Evolutionary conservation across 2,329 filamentous ascomycete species (phyloP).

Genomic region (Cytospora chrysosperma): DNA sequence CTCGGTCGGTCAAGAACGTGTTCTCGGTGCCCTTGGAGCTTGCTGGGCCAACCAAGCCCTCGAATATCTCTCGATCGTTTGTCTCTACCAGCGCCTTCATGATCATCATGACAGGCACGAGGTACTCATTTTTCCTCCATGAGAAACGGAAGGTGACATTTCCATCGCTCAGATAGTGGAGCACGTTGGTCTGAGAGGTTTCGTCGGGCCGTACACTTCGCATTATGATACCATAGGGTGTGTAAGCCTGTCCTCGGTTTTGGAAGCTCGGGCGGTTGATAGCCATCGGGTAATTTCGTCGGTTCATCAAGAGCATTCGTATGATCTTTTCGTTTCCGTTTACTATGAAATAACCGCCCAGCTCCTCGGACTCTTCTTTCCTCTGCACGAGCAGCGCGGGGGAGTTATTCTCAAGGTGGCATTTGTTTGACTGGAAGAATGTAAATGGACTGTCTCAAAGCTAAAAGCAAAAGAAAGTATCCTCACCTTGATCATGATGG

Average conservation of each 20-base stretch:
- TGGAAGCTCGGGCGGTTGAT: constrained; percentile 88
- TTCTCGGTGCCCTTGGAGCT: constrained; percentile 77
- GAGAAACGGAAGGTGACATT: constrained; percentile 97
- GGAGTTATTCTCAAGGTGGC: constrained; percentile 83
- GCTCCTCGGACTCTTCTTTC: constrained; percentile 94
- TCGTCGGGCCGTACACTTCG: constrained; percentile 95
- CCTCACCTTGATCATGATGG: constrained; percentile 86
- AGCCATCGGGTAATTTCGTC: constrained; percentile 92
- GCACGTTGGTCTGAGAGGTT: constrained; percentile 93
- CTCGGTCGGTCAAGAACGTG: constrained; percentile 91
- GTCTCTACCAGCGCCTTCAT: constrained; percentile 93
- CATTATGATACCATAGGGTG: constrained; percentile 85
- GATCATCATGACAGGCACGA: constrained; percentile 96
- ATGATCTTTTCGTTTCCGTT: constrained; percentile 98
- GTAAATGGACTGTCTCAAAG: constrained; percentile 28
- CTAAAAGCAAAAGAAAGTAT: constrained; percentile 16
- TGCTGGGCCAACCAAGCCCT: constrained; percentile 79
- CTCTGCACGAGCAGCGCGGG: constrained; percentile 78
- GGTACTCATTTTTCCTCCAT: constrained; percentile 94
- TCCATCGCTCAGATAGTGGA: constrained; percentile 93
- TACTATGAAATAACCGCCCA: constrained; percentile 95
- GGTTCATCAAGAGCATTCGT: constrained; percentile 84
- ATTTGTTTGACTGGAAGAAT: constrained; percentile 70
- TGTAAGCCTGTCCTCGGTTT: constrained; percentile 84
- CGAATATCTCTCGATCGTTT: constrained; percentile 94